Conservation (phyloP, 2,329 filamentous ascomycete species). For the Venturiaceae sp. region DNA sequence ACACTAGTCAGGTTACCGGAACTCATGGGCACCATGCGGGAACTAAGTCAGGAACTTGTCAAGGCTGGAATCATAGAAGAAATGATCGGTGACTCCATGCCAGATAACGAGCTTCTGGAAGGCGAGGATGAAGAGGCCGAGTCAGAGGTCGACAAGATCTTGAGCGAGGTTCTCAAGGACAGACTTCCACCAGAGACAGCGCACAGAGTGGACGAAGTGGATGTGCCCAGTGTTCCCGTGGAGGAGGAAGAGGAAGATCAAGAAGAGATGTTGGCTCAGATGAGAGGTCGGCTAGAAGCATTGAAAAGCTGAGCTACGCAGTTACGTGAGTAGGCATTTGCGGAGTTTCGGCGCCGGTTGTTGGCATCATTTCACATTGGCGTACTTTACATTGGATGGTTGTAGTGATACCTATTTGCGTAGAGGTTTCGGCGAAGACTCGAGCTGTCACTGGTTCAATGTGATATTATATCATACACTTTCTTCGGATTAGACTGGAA, state of each 20-base stretch:
- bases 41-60: slow-evolving; percentile 77
- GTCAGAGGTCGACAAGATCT: slow-evolving; percentile 81
- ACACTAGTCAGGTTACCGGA: slow-evolving; percentile 74
- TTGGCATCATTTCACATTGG: not conserved
- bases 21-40: slow-evolving; percentile 79
- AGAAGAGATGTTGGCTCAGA: slow-evolving; percentile 86
- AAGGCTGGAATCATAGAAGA: slow-evolving; percentile 97
- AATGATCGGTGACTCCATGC: slow-evolving; percentile 82
- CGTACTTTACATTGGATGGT: not conserved
- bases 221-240: slow-evolving; percentile 41
- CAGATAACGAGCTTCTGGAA: slow-evolving; percentile 61
- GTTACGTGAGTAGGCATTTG: not conserved
- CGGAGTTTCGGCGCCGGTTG: not conserved
- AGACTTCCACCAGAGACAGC: slow-evolving; percentile 55
- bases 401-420: not conserved
- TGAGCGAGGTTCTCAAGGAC: slow-evolving; percentile 84
- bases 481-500: too few relatives aligned
- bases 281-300: slow-evolving; percentile 84
- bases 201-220: slow-evolving; percentile 39
- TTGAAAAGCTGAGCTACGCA: slow-evolving; percentile 68
- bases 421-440: not conserved
- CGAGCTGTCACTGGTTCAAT: not conserved
- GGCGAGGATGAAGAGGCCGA: slow-evolving; percentile 67
- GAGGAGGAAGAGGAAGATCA: slow-evolving; percentile 80
- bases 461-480: too few relatives aligned